phyloP scores from a whole-genome alignment of 306 rosid species.

The Acacia acuminata region DNA sequence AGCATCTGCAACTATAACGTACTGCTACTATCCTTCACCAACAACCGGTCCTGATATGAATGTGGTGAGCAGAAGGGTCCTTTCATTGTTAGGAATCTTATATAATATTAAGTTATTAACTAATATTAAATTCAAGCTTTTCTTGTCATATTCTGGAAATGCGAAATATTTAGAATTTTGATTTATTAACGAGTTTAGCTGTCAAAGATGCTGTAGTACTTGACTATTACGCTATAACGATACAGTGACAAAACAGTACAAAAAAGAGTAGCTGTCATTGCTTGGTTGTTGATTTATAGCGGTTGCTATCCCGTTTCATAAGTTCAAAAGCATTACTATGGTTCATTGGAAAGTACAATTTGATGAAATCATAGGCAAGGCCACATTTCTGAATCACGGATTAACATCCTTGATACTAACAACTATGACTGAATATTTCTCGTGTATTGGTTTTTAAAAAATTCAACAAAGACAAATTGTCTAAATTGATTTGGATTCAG shows the following conservation, averaged over 20 bases:
- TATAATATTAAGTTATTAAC: not conserved
- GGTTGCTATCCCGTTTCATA: not conserved
- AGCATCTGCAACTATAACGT: too few relatives aligned
- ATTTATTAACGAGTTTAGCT: not conserved
- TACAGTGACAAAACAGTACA: not conserved
- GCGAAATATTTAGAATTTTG: not conserved
- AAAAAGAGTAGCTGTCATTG: not conserved
- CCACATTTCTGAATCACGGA: not conserved
- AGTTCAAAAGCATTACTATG: not conserved
- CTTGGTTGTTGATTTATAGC: not conserved
- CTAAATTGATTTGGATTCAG: slow-evolving; percentile 24
- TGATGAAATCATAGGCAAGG: not conserved
- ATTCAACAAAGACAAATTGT: not conserved
- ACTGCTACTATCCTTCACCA: too few relatives aligned
- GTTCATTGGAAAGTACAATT: not conserved
- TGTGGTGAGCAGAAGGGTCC: not conserved
- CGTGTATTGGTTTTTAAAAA: not conserved
- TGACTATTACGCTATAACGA: not conserved
- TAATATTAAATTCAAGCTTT: not conserved
- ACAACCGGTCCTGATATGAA: too few relatives aligned
- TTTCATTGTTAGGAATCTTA: not conserved
- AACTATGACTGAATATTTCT: not conserved
- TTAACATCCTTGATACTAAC: not conserved
- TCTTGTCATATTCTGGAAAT: not conserved
- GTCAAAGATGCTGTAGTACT: not conserved